A percentile compares a stretch with the other conserved stretches of the same genome.
phyloP scores from a whole-genome alignment of 2,329 filamentous ascomycete genomes.

The Teratosphaeria epicoccoides region DNA sequence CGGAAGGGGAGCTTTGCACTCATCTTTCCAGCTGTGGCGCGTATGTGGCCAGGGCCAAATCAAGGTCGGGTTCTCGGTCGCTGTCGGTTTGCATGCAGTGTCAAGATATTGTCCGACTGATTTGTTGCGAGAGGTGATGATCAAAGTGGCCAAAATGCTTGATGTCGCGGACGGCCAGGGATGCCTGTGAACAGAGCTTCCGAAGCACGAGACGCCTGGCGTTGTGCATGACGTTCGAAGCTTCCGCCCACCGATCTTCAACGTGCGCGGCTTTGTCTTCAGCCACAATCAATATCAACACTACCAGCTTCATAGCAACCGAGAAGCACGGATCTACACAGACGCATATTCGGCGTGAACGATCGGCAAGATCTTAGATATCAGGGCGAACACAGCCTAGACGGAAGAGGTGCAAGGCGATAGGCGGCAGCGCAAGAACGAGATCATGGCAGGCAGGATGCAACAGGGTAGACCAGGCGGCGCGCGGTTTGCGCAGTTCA shows the following conservation, averaged over 20 bases:
- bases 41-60: neutral
- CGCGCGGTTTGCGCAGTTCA: slow-evolving; percentile 93
- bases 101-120: neutral
- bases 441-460: slow-evolving; percentile 72
- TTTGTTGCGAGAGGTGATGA: neutral
- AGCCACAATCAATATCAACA: neutral
- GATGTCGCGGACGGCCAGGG: neutral
- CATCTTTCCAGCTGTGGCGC: slow-evolving; percentile 30
- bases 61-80: neutral
- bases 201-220: neutral
- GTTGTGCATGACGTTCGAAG: neutral
- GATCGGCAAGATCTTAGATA: neutral
- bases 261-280: neutral
- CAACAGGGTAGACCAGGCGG: slow-evolving; percentile 56
- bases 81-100: neutral
- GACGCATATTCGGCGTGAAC: neutral
- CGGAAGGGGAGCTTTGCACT: slow-evolving; percentile 60
- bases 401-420: neutral
- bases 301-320: neutral
- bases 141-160: neutral
- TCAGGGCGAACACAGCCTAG: neutral
- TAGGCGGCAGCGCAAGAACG: slow-evolving; percentile 1
- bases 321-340: neutral
- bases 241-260: neutral
- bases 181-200: no score